phyloP scores from a whole-genome alignment of 371 early-diverging fungal species.

The Circinella minor region DNA sequence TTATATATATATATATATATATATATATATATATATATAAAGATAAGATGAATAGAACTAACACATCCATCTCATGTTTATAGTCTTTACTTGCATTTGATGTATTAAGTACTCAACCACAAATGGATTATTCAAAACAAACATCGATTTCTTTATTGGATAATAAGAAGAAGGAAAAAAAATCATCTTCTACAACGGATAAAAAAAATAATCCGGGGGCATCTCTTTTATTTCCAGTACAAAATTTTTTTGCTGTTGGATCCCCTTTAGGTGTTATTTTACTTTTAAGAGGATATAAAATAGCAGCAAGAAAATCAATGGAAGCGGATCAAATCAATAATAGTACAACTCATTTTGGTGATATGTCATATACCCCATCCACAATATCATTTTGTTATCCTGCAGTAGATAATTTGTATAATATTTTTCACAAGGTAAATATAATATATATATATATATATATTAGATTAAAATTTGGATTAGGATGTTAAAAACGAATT shows the following conservation, averaged over 20 bases:
- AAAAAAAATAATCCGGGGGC: conserved; percentile 13
- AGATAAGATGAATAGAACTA: not conserved
- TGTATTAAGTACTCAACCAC: conserved; percentile 72
- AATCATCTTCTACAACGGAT: conserved; percentile 10
- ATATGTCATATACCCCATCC: conserved; percentile 26
- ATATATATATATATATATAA: not conserved
- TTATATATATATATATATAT: not conserved
- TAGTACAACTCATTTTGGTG: conserved; percentile 8
- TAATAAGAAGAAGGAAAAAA: not conserved
- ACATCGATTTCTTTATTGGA: conserved; percentile 20
- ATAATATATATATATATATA: too few relatives aligned
- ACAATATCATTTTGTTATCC: conserved; percentile 57
- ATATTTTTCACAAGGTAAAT: conserved; percentile 73
- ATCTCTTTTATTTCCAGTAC: conserved; percentile 35
- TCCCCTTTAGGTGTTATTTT: conserved; percentile 82
- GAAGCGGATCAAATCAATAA: not conserved
- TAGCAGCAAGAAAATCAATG: conserved; percentile 51
- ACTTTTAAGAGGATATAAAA: conserved; percentile 70
- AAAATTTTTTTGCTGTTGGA: conserved; percentile 74
- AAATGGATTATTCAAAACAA: conserved; percentile 25
- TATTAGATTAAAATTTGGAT: not conserved
- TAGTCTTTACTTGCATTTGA: conserved; percentile 79
- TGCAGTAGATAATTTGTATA: conserved; percentile 76
- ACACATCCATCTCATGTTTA: not conserved
- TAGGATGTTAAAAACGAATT: too few relatives aligned